Conservation (phyloP, 2,329 filamentous ascomycete genomes). For the Pseudogymnoascus sp. region DNA sequence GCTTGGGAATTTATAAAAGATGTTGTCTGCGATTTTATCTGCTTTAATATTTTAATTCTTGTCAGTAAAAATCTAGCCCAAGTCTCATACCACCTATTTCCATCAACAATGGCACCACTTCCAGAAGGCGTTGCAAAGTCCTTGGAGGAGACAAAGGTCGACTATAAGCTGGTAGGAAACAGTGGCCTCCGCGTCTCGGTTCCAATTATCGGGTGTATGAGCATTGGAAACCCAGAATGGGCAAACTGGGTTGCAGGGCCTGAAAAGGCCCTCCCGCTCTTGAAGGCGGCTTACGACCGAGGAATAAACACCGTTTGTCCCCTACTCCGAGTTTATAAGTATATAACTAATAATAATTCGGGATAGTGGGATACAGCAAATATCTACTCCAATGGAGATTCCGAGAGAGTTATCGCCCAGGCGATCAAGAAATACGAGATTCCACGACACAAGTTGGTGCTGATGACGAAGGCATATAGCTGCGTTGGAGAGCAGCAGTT, state of each 20-base stretch:
- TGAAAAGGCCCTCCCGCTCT: constrained; percentile 48
- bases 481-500: constrained; percentile 39
- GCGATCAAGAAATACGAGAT: constrained; percentile 53
- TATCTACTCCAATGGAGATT: constrained; percentile 48
- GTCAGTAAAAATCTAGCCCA: background rate
- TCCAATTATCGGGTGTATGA: constrained; percentile 59
- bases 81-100: background rate
- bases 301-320: constrained; percentile 47
- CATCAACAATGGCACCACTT: constrained; percentile 1
- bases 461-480: constrained; percentile 49
- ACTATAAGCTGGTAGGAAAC: constrained; percentile 48
- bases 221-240: constrained; percentile 46
- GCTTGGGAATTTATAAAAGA: constrained; percentile 3
- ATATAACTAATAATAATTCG: constrained; percentile 31
- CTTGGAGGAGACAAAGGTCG: constrained; percentile 36
- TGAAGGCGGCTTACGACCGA: constrained; percentile 55
- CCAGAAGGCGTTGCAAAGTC: constrained; percentile 17
- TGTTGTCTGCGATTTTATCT: background rate
- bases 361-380: constrained; percentile 42
- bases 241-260: constrained; percentile 51
- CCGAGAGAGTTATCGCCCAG: constrained; percentile 48
- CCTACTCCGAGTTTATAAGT: constrained; percentile 38
- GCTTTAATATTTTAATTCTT: background rate
- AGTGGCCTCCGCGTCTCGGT: constrained; percentile 55
- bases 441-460: constrained; percentile 47